These are phyloP conservation scores for Volvox africanus DNA, from an alignment of 139 green algal species.

Conservation along the genomic window DNA sequence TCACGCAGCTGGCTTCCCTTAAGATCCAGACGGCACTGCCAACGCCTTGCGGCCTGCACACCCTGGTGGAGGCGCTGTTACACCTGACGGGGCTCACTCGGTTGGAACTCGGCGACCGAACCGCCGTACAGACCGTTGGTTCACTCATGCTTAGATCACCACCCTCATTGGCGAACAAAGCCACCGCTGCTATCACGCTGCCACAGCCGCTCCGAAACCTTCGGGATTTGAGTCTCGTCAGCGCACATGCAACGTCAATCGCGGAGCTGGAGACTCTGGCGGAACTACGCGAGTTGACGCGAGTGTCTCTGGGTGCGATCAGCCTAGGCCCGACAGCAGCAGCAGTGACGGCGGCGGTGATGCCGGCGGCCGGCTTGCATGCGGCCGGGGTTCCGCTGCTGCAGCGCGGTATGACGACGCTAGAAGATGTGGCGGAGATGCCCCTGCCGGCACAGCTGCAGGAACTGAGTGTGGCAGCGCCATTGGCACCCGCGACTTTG, in stretches of 20 bases:
- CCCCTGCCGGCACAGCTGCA: constrained; percentile 1
- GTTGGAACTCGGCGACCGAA: not conserved
- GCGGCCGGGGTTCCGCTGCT: too few relatives aligned
- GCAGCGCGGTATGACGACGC: not conserved
- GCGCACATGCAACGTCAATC: not conserved
- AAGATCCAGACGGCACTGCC: constrained; percentile 15
- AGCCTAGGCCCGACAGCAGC: not conserved
- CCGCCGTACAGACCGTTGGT: not conserved
- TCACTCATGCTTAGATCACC: not conserved
- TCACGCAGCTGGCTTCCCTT: not conserved
- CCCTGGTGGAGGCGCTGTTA: not conserved
- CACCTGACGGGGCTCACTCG: constrained; percentile 6
- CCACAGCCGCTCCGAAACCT: not conserved
- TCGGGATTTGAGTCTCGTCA: not conserved
- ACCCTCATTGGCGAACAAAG: not conserved
- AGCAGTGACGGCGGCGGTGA: not conserved
- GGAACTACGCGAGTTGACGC: not conserved
- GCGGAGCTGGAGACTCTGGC: constrained; percentile 1
- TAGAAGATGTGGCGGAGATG: too few relatives aligned
- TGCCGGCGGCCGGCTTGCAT: not conserved
- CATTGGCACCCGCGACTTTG: constrained; percentile 2
- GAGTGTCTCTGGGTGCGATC: not conserved
- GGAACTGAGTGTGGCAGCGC: constrained; percentile 4
- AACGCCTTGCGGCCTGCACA: not conserved
- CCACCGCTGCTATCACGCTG: not conserved